phyloP scores from a whole-genome alignment of 306 rosid species.

The Spatholobus suberectus region DNA sequence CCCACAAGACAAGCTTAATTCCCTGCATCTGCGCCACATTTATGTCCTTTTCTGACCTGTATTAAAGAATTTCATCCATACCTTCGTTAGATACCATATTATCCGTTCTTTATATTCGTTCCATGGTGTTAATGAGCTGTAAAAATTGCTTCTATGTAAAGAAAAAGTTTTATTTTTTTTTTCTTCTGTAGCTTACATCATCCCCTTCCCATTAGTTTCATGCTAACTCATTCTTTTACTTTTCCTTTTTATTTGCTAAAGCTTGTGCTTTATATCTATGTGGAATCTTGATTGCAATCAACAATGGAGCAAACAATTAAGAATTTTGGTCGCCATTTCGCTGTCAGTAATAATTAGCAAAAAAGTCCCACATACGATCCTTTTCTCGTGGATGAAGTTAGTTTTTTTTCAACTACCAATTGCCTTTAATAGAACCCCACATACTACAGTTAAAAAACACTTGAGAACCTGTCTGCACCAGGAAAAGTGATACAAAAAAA shows the following conservation, averaged over 20 bases:
- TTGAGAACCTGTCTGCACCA: background rate
- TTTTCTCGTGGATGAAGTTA: conserved; percentile 38
- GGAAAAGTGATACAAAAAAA: background rate
- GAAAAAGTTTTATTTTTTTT: too few relatives aligned
- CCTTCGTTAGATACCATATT: background rate
- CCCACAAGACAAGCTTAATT: conserved; percentile 16
- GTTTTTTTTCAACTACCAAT: conserved; percentile 35
- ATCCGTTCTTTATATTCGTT: background rate
- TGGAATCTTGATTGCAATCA: conserved; percentile 9
- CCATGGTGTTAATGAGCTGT: background rate
- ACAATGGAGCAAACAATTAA: background rate
- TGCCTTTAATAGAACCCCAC: conserved; percentile 33
- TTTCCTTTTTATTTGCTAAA: background rate
- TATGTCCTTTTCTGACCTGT: background rate
- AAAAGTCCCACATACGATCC: conserved; percentile 7
- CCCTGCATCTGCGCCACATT: conserved; percentile 10
- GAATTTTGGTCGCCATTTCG: conserved; percentile 18
- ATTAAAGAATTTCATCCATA: background rate
- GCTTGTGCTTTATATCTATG: background rate
- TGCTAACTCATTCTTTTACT: background rate
- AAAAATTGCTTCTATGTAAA: background rate
- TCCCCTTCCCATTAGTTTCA: background rate
- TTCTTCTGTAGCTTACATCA: background rate
- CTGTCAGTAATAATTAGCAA: background rate
- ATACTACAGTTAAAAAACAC: conserved; percentile 1